Conservation (phyloP, 2,329 filamentous ascomycete species). For the Penicillium sp. region DNA sequence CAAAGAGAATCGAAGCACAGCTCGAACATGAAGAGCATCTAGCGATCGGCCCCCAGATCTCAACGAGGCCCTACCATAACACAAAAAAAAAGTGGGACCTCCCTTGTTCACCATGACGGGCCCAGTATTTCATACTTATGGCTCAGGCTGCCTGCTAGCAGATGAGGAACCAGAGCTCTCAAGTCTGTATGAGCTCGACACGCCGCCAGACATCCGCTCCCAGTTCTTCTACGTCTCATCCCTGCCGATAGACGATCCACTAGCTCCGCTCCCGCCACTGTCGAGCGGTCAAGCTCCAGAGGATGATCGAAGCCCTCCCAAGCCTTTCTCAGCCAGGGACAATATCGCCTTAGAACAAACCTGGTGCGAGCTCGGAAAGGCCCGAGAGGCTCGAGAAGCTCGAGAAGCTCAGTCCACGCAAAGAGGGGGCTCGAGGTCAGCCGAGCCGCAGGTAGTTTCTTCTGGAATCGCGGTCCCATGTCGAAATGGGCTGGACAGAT, state of each 20-base stretch:
- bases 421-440: neutral
- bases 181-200: constrained; percentile 33
- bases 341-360: constrained; percentile 73
- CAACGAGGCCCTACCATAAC: constrained; percentile 4
- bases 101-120: constrained; percentile 30
- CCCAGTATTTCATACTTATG: constrained; percentile 51
- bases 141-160: constrained; percentile 51
- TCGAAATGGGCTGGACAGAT: constrained; percentile 8
- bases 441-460: constrained; percentile 5
- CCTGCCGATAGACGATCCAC: constrained; percentile 78
- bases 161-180: constrained; percentile 30
- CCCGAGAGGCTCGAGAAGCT: constrained; percentile 9
- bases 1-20: constrained; percentile 2
- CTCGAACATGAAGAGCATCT: constrained; percentile 9
- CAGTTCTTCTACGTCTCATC: constrained; percentile 84
- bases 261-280: constrained; percentile 59
- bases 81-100: constrained; percentile 16
- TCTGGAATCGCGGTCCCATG: constrained; percentile 25
- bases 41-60: constrained; percentile 10
- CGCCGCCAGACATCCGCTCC: constrained; percentile 54
- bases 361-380: constrained; percentile 57
- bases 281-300: constrained; percentile 45
- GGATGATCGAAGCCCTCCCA: constrained; percentile 55
- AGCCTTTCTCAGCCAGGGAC: constrained; percentile 73
- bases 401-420: constrained; percentile 5